Conservation (phyloP, 2,329 filamentous ascomycete species). For the Trichoderma atrobrunneum region DNA sequence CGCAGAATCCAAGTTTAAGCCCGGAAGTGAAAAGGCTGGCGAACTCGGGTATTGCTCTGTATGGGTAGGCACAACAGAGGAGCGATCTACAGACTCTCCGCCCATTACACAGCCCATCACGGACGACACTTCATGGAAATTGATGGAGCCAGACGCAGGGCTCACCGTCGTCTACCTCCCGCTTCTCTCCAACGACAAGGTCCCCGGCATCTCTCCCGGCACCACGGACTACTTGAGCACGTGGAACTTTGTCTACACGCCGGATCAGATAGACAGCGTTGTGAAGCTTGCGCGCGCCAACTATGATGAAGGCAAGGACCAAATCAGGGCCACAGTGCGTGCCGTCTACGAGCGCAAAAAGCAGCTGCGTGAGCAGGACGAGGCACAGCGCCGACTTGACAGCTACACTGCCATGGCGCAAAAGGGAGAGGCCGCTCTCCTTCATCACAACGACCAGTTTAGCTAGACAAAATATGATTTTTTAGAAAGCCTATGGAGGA, state of each 20-base stretch:
- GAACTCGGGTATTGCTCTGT: constrained; percentile 89
- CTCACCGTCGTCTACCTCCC: constrained; percentile 90
- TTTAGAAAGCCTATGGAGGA: not conserved
- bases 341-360: constrained; percentile 95
- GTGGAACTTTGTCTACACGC: constrained; percentile 97
- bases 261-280: constrained; percentile 83
- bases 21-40: constrained; percentile 45
- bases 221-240: constrained; percentile 85
- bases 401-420: constrained; percentile 47
- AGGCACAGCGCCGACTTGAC: constrained; percentile 40
- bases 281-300: constrained; percentile 81
- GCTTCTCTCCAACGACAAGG: constrained; percentile 76
- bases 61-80: constrained; percentile 84
- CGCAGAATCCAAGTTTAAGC: constrained; percentile 38
- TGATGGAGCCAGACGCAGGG: constrained; percentile 72
- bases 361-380: constrained; percentile 56
- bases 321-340: constrained; percentile 72
- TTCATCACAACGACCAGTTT: constrained; percentile 67
- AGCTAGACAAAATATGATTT: constrained; percentile 33
- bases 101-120: constrained; percentile 53
- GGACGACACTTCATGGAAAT: constrained; percentile 63
- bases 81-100: constrained; percentile 58
- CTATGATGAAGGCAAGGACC: constrained; percentile 76
- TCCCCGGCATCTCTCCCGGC: constrained; percentile 78
- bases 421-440: constrained; percentile 50